Conservation (phyloP, 2,329 filamentous ascomycete species). For the Curvularia sp. region DNA sequence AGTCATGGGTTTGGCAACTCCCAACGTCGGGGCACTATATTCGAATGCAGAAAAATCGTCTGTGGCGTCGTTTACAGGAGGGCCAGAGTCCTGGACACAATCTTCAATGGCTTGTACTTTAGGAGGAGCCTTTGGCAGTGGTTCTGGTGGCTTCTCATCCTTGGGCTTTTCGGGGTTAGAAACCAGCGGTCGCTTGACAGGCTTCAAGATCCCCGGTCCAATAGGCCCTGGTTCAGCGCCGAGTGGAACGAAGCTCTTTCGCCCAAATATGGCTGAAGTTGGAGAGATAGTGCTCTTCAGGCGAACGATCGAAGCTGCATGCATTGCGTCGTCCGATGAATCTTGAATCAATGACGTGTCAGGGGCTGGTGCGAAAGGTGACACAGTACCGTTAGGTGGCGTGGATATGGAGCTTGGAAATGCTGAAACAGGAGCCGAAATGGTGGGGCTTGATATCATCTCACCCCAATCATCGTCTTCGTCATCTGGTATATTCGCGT, state of each 20-base stretch:
- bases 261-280: slow-evolving; percentile 43
- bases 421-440: slow-evolving; percentile 29
- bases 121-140: not conserved
- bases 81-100: not conserved
- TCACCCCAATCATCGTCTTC: slow-evolving; percentile 51
- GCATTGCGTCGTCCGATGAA: slow-evolving; percentile 27
- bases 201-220: slow-evolving; percentile 40
- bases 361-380: slow-evolving; percentile 23
- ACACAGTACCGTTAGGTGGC: slow-evolving; percentile 18
- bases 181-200: slow-evolving; percentile 23
- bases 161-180: slow-evolving; percentile 21
- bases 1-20: slow-evolving; percentile 13
- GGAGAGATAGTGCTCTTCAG: slow-evolving; percentile 43
- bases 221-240: slow-evolving; percentile 37
- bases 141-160: not conserved
- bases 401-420: slow-evolving; percentile 18
- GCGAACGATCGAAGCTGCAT: slow-evolving; percentile 43
- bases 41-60: slow-evolving; percentile 14
- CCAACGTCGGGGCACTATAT: not conserved
- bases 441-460: slow-evolving; percentile 48
- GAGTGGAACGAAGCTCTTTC: slow-evolving; percentile 38
- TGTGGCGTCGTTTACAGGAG: not conserved
- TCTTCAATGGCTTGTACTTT: not conserved
- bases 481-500: slow-evolving; percentile 18
- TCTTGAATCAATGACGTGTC: slow-evolving; percentile 16